Conservation (phyloP, 371 early-diverging fungal genomes). For the Antonospora locustae region DNA sequence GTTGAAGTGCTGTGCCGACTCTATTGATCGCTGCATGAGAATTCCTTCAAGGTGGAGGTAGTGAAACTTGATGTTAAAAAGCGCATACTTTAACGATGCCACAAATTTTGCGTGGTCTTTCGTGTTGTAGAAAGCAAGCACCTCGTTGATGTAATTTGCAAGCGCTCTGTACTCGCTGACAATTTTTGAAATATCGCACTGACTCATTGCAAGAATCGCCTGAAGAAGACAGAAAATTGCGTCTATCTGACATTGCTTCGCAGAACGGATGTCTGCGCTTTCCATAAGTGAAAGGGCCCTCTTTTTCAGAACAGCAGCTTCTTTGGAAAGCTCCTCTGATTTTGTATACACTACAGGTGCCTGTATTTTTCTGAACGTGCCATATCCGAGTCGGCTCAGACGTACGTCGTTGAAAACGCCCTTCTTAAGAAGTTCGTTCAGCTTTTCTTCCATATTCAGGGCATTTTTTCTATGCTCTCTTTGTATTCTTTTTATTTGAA, state of each 20-base stretch:
- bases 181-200: background rate
- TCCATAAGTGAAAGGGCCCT: slow-evolving; percentile 1
- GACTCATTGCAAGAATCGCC: slow-evolving; percentile 13
- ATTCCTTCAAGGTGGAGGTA: slow-evolving; percentile 4
- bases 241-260: slow-evolving; percentile 11
- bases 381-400: slow-evolving; percentile 18
- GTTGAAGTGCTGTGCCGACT: background rate
- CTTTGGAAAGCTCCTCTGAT: background rate
- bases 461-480: no score
- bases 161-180: slow-evolving; percentile 3
- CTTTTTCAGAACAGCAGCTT: slow-evolving; percentile 6
- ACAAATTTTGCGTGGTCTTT: background rate
- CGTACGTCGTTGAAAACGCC: slow-evolving; percentile 4
- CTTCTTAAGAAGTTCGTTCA: background rate
- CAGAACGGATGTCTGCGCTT: background rate
- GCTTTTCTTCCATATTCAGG: background rate
- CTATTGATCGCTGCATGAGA: background rate
- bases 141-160: slow-evolving; percentile 2
- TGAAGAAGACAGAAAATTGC: slow-evolving; percentile 12
- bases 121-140: background rate
- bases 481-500: no score
- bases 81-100: background rate
- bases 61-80: slow-evolving; percentile 22
- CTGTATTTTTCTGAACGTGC: slow-evolving; percentile 5
- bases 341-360: background rate